Evolutionary conservation across 805 yeast species (phyloP), one percentile per base, ranked within the genome.

Genomic region (Yamadazyma sp.): DNA sequence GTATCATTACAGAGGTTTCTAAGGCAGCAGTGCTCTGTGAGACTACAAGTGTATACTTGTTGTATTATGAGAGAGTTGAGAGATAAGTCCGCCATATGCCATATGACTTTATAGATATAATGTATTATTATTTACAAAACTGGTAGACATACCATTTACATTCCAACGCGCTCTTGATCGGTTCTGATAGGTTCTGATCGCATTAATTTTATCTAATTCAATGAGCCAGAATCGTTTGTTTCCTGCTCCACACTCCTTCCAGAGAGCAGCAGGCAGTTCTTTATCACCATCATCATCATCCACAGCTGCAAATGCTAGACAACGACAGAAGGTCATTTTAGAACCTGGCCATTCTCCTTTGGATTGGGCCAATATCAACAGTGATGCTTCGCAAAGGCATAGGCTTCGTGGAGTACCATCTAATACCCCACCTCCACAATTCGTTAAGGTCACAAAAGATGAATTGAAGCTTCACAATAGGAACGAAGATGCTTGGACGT

Each of bases 291-390:
- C 15, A 12, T 23, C 39, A 3, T 8, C 25, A 9, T 8, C 38
- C 3, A 35, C 40, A 3, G 20, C 32, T 3, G 8, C 28, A 4
- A 27, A 19, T 23, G 16, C 34, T 12, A 45, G 32, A 20, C 46
- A 38, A 14, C 35, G 70, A 3, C 45, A 50, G 7, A 85, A 87
- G 49, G 90, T 86, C 3, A 69, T 60, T 0, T 66, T 87, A 12
- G 67, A 73, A 28, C 95, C 93, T 0, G 95, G 95, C 1, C 86
- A 80, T 52, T 87, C 95, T 2, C 90, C 95, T 0, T 59, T 87
- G 44, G 95, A 87, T 55, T 87, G 96, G 96, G 95, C 90, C 10
- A 59, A 70, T 6, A 55, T 77, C 18, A 79, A 77, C 36, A 54
- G 62, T 10, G 62, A 71, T 5, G 28, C 30, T 4, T 46, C 53